Evolutionary conservation across 1,284 basidiomycete genomes (phyloP), one percentile per base, ranked within the genome.

Genomic region (Cystobasidium pallidum): DNA sequence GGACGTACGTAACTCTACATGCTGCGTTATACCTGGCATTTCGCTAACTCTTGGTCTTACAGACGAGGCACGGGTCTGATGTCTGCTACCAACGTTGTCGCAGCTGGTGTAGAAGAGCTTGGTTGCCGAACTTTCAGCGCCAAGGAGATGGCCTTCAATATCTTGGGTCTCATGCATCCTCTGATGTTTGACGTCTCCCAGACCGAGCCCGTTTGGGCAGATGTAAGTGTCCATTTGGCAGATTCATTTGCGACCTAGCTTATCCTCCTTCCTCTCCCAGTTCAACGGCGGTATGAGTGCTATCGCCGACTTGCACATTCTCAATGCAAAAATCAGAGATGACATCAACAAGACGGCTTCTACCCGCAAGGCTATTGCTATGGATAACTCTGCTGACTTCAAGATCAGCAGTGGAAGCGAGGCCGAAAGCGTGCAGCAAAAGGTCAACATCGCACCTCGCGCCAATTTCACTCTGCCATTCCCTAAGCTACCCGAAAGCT

Each of bases 121-220:
- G 95, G 96, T 77, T 91, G 96, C 75, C 88, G 95, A 77, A 99
- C 96, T 3, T 99, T 98, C 88, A 96, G 93, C 2, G 91, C 94
- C 61, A 97, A 97, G 84, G 95, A 99, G 84, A 99, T 99, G 95
- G 94, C 94, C 2, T 99, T 99, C 88, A 99, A 98, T 84, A 92
- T 99, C 78, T 89, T 99, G 71, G 96, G 95, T 77, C 86, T 82
- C 59, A 96, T 99, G 93, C 96, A 98, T 81, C 95, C 96, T 52
- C 88, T 98, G n/a, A 87, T 99, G 65, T 98, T 98, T 86, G 97
- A 95, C 82, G 94, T 98, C 80, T 96, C 95, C n/a, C 96, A 99
- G 82, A 94, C 99, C 71, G 95, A 99, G 81, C 95, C 95, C 7
- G 94, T 99, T 79, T 97, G 94, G 94, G 94, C 94, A 62, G 94